Evolutionary conservation across 306 rosid species (phyloP).

Genomic region (Lupinus albus): DNA sequence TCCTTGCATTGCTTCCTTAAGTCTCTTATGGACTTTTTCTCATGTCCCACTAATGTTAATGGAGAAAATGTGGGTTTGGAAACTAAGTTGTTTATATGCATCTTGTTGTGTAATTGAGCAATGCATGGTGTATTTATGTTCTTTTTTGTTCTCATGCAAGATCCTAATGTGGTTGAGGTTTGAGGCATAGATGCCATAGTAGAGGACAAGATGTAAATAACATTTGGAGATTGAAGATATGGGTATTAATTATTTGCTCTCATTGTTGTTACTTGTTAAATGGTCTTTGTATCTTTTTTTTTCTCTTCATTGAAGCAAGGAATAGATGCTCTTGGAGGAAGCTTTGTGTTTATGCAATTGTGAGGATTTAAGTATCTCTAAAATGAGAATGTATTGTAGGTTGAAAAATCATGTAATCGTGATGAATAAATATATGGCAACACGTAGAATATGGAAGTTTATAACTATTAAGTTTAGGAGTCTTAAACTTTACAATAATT

Average conservation of each 20-base stretch:
- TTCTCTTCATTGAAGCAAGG: constrained; percentile 25
- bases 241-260: neutral
- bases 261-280: constrained; percentile 5
- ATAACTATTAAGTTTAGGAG: too few relatives aligned
- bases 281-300: constrained; percentile 12
- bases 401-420: too few relatives aligned
- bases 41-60: neutral
- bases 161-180: constrained; percentile 19
- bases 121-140: constrained; percentile 29
- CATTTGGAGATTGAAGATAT: neutral
- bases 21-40: neutral
- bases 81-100: neutral
- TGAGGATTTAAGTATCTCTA: too few relatives aligned
- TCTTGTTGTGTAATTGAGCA: constrained; percentile 30
- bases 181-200: constrained; percentile 49
- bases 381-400: too few relatives aligned
- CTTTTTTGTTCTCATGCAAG: constrained; percentile 5
- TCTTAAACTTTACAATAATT: too few relatives aligned
- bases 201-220: neutral
- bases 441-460: too few relatives aligned
- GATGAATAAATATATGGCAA: too few relatives aligned
- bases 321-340: neutral
- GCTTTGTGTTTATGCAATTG: neutral
- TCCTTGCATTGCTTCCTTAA: neutral
- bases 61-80: constrained; percentile 20